Conservation (phyloP, 768 basidiomycete genomes). For the Tubosaeta sp. region DNA sequence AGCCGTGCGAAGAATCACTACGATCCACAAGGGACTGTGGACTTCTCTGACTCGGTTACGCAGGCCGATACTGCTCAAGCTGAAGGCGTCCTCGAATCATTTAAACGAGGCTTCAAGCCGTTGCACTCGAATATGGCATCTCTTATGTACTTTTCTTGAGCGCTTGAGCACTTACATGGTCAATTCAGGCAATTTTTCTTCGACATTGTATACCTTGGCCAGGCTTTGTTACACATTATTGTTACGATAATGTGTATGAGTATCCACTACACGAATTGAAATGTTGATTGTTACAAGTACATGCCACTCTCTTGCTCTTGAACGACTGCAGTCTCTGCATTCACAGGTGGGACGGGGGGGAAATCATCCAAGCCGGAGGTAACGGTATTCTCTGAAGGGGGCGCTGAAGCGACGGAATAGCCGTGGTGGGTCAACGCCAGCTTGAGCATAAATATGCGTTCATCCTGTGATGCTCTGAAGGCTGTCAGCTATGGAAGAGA, state of each 20-base stretch:
- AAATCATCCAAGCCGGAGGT: constrained; percentile 11
- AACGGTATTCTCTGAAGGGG: constrained; percentile 3
- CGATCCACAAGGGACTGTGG: constrained; percentile 53
- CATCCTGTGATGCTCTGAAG: constrained; percentile 70
- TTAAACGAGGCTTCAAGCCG: constrained; percentile 51
- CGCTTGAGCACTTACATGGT: not conserved
- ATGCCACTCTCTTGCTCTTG: constrained; percentile 17
- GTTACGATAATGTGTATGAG: constrained; percentile 1
- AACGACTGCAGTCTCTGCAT: not conserved
- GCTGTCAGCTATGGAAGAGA: constrained; percentile 10
- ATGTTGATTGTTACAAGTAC: constrained; percentile 22
- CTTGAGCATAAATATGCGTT: constrained; percentile 65
- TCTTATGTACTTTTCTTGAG: constrained; percentile 58
- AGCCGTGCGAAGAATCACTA: constrained; percentile 79
- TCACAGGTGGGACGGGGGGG: not conserved
- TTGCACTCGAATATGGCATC: constrained; percentile 47
- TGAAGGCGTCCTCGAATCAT: constrained; percentile 43
- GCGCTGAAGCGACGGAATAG: constrained; percentile 34
- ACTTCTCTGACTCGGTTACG: constrained; percentile 59
- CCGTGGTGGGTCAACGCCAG: constrained; percentile 64
- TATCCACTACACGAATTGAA: not conserved
- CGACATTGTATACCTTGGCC: not conserved
- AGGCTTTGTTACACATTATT: not conserved
- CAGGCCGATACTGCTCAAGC: constrained; percentile 39
- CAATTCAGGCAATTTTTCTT: not conserved